phyloP scores from a whole-genome alignment of 139 green algal genomes.

The Parachlorella kessleri region DNA sequence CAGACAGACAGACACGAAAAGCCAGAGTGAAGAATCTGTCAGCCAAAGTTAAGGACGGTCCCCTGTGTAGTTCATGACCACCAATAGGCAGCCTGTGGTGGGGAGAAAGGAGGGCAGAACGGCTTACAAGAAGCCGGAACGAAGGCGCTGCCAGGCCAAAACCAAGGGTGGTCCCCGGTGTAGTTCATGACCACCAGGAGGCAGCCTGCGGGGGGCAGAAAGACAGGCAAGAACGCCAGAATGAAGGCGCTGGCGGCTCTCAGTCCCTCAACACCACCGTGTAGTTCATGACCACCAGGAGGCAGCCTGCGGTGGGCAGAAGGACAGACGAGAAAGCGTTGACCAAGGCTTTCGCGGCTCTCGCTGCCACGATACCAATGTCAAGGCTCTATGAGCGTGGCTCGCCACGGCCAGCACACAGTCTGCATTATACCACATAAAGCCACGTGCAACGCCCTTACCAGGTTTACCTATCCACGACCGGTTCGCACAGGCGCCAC shows the following conservation, averaged over 20 bases:
- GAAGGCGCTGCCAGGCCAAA: conserved; percentile 93
- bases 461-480: too few relatives aligned
- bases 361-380: conserved; percentile 94
- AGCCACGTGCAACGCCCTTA: too few relatives aligned
- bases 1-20: conserved; percentile 24
- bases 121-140: too few relatives aligned
- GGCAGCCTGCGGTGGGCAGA: conserved; percentile 68
- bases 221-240: too few relatives aligned
- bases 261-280: conserved; percentile 96
- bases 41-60: conserved; percentile 93
- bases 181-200: conserved; percentile 92
- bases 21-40: too few relatives aligned
- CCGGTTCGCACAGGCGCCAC: too few relatives aligned
- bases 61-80: conserved; percentile 95
- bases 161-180: conserved; percentile 90
- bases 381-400: too few relatives aligned
- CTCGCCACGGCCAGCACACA: too few relatives aligned
- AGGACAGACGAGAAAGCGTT: too few relatives aligned
- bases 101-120: too few relatives aligned
- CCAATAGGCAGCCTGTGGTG: conserved; percentile 86
- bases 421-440: too few relatives aligned
- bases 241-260: conserved; percentile 84
- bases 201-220: conserved; percentile 68
- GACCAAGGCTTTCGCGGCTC: conserved; percentile 84
- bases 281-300: conserved; percentile 92